These are phyloP conservation scores for Aspergillus sp. DNA, from an alignment of 2,329 filamentous ascomycete species.

Conservation along the genomic window DNA sequence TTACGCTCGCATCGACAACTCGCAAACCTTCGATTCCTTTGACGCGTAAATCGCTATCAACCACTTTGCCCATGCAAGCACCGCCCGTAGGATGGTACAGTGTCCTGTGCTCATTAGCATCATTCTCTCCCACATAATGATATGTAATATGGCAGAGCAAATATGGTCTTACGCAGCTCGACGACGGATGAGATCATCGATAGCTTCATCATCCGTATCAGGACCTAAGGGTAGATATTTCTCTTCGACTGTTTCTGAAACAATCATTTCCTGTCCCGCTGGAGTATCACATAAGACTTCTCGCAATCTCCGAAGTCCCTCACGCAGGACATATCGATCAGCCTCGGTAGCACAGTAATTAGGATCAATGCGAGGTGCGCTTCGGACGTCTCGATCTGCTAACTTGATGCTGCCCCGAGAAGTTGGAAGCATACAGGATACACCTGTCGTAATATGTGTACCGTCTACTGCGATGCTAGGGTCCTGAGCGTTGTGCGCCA, in stretches of 20 bases:
- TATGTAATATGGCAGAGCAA: not conserved
- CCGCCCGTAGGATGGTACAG: constrained; percentile 14
- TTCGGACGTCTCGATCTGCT: not conserved
- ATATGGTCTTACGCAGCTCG: not conserved
- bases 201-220: not conserved
- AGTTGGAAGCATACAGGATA: not conserved
- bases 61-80: constrained; percentile 16
- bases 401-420: not conserved
- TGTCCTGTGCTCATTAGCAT: constrained; percentile 1
- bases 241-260: constrained; percentile 8
- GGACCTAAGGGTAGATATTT: not conserved
- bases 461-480: not conserved
- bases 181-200: constrained; percentile 2
- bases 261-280: constrained; percentile 7
- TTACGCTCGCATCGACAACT: constrained; percentile 6
- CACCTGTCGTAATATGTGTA: not conserved
- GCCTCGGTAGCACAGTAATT: constrained; percentile 17
- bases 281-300: constrained; percentile 6
- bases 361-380: constrained; percentile 11
- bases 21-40: constrained; percentile 10
- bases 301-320: constrained; percentile 11
- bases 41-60: constrained; percentile 15
- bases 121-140: not conserved
- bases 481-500: not conserved
- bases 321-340: constrained; percentile 10